Base-by-base conservation (phyloP, 164 flowering plant genomes). In the Vitis cinerea region DNA sequence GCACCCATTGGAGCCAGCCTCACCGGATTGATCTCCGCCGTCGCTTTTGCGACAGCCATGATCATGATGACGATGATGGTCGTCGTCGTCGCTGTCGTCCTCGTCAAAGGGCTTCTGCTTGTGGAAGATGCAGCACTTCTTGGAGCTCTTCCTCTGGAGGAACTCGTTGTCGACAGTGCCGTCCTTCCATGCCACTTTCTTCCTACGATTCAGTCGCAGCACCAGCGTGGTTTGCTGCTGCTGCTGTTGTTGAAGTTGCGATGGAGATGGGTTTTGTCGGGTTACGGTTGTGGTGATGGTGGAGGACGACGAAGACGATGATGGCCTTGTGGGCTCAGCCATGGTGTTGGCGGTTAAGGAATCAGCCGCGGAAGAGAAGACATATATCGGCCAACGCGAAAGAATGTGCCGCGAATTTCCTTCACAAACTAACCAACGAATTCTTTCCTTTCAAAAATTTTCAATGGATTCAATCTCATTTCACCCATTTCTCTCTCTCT, bases 81-180 rank as follows among this genome's bases (percentile, higher is more conserved):
- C 49, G 16, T 93, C 98, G 15, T 82, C 89, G 52, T 88, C 95
- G 80, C 97, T 92, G 67, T 69, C 82, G 65, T 94, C 99, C 72
- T 92, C 99, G 44, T 94, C 99, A 66, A 94, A 94, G 13, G 97
- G 82, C 79, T 88, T 94, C 64, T 92, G 76, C 74, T 92, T 94
- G 85, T 94, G 97, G 73, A 91, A 94, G 64, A 94, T 88, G 80
- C 98, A 94, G 79, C 99, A 92, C 64, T 87, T 92, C 80, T 92
- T 92, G 73, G 99, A 94, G 74, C 96, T 91, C 83, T 91, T 92
- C 81, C 82, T 88, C 71, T 90, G 83, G 71, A 92, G 79, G 64
- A 92, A 90, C 78, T 94, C 99, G 81, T 94, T 94, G 75, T 94
- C 97, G 13, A 94, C 91, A 23, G 99, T 94, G 51, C 94, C 99